These are phyloP conservation scores for Arthonia radiata DNA, from an alignment of 495 filamentous ascomycete genomes.

Conservation along the genomic window DNA sequence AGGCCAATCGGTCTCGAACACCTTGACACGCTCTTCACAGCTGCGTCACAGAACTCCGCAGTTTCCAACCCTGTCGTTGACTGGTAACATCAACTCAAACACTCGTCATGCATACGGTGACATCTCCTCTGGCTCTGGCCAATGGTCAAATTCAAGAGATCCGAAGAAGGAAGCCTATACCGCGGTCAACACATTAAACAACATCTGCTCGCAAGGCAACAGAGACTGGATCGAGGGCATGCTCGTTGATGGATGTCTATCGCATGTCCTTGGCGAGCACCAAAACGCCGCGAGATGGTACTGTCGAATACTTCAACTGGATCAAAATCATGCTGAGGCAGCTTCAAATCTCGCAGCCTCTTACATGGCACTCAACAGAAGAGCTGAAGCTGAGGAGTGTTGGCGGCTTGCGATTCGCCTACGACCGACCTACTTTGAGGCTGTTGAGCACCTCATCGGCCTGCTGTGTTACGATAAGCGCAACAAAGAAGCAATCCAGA, in stretches of 20 bases:
- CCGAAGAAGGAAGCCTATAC: too few species aligned
- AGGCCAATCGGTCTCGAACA: too few species aligned
- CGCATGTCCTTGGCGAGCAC: constrained; percentile 79
- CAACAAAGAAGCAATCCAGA: constrained; percentile 61
- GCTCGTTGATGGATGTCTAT: constrained; percentile 73
- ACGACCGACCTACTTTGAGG: constrained; percentile 82
- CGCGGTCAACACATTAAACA: constrained; percentile 56
- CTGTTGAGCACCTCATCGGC: constrained; percentile 84
- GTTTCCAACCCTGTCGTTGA: too few species aligned
- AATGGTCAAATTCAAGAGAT: too few species aligned
- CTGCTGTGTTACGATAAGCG: constrained; percentile 63
- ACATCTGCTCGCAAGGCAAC: constrained; percentile 59
- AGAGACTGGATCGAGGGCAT: constrained; percentile 96
- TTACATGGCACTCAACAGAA: constrained; percentile 54
- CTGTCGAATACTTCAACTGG: constrained; percentile 53
- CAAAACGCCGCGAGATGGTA: constrained; percentile 77
- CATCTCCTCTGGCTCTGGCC: too few species aligned
- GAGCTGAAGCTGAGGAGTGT: constrained; percentile 62
- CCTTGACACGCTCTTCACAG: neutral
- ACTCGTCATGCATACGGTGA: too few species aligned
- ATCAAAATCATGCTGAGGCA: constrained; percentile 75
- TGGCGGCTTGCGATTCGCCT: constrained; percentile 67
- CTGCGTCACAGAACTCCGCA: neutral
- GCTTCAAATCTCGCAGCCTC: constrained; percentile 85
- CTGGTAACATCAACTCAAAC: too few species aligned